A percentile compares a stretch with the other conserved stretches of the same genome.
These are phyloP conservation scores for Capronia epimyces DNA, from an alignment of 2,329 filamentous ascomycete species.

Conservation along the genomic window DNA sequence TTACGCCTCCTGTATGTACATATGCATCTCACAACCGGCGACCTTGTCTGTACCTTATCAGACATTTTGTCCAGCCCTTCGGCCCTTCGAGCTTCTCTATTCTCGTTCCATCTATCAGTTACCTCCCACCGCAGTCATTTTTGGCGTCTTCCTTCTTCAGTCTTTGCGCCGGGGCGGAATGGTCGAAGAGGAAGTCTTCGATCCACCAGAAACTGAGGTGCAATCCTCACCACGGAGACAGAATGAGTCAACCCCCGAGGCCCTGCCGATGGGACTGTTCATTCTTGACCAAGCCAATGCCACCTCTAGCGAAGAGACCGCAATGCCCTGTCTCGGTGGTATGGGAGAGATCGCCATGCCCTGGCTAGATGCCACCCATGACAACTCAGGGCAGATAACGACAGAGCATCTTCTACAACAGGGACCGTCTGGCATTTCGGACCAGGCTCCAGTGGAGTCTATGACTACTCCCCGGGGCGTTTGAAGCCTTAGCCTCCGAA, in stretches of 20 bases:
- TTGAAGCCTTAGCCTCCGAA: background rate
- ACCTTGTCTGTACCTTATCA: background rate
- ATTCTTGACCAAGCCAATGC: background rate
- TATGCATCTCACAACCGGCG: no score
- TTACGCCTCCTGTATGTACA: no score
- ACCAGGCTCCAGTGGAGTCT: background rate
- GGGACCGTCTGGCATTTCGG: background rate
- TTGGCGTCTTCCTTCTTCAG: slow-evolving; percentile 2
- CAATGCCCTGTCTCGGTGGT: slow-evolving; percentile 5
- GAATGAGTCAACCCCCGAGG: background rate
- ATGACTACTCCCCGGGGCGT: background rate
- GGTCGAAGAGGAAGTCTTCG: background rate
- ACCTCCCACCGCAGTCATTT: background rate
- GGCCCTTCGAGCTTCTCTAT: background rate
- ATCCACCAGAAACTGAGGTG: background rate
- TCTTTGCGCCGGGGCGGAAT: background rate
- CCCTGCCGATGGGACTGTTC: background rate
- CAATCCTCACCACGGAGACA: slow-evolving; percentile 1
- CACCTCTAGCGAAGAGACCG: background rate
- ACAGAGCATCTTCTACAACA: slow-evolving; percentile 1
- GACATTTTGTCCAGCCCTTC: background rate
- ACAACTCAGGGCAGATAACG: background rate
- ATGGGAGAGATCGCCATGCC: slow-evolving; percentile 3
- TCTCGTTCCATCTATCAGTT: background rate
- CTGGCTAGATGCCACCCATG: slow-evolving; percentile 1